phyloP scores from a whole-genome alignment of 108 stramenopile genomes.

The Schizochytrium sp. region DNA sequence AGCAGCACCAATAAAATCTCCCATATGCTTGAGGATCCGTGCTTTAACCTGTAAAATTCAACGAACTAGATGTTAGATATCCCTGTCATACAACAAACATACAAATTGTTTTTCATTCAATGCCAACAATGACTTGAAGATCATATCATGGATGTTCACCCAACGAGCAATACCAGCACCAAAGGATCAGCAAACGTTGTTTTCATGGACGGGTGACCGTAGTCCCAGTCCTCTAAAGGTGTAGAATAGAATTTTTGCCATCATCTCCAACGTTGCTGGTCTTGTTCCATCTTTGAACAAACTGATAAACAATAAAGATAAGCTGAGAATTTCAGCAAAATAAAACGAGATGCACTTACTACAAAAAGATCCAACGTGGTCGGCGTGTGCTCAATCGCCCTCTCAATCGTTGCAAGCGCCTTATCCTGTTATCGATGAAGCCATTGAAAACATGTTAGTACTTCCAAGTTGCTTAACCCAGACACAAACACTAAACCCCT shows the following conservation, averaged over 20 bases:
- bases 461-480: too few relatives aligned
- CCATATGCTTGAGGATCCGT: conserved; percentile 85
- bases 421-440: conserved; percentile 71
- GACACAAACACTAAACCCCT: not conserved
- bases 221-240: conserved; percentile 37
- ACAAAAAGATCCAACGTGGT: conserved; percentile 84
- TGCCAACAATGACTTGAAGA: not conserved
- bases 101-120: not conserved
- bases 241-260: conserved; percentile 59
- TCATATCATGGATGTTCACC: too few relatives aligned
- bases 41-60: conserved; percentile 76
- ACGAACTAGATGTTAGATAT: not conserved
- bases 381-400: conserved; percentile 90
- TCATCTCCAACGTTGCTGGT: not conserved
- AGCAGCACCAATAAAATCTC: conserved; percentile 86
- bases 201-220: conserved; percentile 7
- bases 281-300: not conserved
- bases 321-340: not conserved
- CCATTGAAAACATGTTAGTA: too few relatives aligned
- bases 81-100: not conserved
- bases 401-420: conserved; percentile 83
- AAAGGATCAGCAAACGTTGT: conserved; percentile 39
- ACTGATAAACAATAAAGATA: not conserved
- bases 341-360: conserved; percentile 18
- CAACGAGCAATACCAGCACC: not conserved